Evolutionary conservation across 2,329 filamentous ascomycete species (phyloP).

Genomic region (Xylariaceae sp.): DNA sequence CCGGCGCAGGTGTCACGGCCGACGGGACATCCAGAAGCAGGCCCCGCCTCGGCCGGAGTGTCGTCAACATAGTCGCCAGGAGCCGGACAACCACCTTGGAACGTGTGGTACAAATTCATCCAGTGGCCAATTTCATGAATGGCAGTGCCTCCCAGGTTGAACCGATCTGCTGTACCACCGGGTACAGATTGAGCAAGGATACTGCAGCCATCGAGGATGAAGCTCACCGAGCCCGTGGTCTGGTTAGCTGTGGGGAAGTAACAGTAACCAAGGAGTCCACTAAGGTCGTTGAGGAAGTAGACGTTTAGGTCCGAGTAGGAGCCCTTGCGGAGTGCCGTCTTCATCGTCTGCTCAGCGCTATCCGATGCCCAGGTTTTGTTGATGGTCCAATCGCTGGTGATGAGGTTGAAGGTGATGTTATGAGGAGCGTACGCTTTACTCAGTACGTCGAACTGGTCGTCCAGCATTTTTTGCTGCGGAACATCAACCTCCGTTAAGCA

Average conservation of each 20-base stretch:
- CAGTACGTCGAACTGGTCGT: slow-evolving; percentile 41
- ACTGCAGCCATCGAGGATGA: slow-evolving; percentile 35
- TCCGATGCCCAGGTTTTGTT: slow-evolving; percentile 44
- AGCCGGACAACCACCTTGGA: slow-evolving; percentile 40
- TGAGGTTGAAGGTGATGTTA: slow-evolving; percentile 41
- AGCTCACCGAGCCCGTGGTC: slow-evolving; percentile 32
- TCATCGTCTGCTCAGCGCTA: slow-evolving; percentile 39
- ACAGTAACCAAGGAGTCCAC: slow-evolving; percentile 41
- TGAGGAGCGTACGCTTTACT: slow-evolving; percentile 42
- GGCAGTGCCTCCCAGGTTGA: slow-evolving; percentile 35
- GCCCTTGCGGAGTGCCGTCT: slow-evolving; percentile 41
- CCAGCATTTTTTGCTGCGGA: slow-evolving; percentile 33
- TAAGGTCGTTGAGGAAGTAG: slow-evolving; percentile 40
- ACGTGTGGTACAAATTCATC: slow-evolving; percentile 40
- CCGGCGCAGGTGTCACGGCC: slow-evolving; percentile 32
- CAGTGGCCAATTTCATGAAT: slow-evolving; percentile 39
- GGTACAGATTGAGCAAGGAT: slow-evolving; percentile 27
- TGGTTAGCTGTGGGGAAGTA: slow-evolving; percentile 42
- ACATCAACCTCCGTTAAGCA: slow-evolving; percentile 11
- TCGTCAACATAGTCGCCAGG: slow-evolving; percentile 36
- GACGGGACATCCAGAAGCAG: slow-evolving; percentile 35
- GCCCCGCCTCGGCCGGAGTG: slow-evolving; percentile 37
- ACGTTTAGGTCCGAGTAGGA: slow-evolving; percentile 43
- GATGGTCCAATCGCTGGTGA: slow-evolving; percentile 41
- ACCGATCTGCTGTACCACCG: slow-evolving; percentile 24